phyloP scores from a whole-genome alignment of 2,329 filamentous ascomycete species.

The Curvularia lunata region DNA sequence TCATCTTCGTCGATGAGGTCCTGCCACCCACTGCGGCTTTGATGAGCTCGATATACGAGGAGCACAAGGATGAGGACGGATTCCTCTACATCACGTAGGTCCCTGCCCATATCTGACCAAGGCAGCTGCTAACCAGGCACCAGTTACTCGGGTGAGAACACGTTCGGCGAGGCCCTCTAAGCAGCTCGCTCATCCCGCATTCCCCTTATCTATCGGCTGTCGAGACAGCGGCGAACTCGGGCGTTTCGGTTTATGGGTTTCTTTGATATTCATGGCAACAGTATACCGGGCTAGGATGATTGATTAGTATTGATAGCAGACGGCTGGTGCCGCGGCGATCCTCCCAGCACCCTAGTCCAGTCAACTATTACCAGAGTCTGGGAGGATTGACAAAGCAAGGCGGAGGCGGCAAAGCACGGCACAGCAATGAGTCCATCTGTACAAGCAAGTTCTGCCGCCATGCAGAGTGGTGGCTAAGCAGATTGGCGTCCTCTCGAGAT shows the following conservation, averaged over 20 bases:
- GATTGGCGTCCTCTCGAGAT: constrained; percentile 22
- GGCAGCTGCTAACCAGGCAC: constrained; percentile 28
- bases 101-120: neutral
- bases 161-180: constrained; percentile 71
- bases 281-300: constrained; percentile 27
- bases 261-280: constrained; percentile 28
- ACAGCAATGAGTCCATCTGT: neutral
- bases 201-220: constrained; percentile 27
- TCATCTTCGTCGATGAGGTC: constrained; percentile 99
- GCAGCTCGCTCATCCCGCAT: constrained; percentile 17
- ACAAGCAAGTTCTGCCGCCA: neutral
- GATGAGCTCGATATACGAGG: constrained; percentile 99
- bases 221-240: constrained; percentile 35
- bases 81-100: constrained; percentile 97
- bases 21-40: constrained; percentile 94
- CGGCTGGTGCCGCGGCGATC: constrained; percentile 13
- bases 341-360: constrained; percentile 14
- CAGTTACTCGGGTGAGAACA: constrained; percentile 98
- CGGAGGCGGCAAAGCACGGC: neutral
- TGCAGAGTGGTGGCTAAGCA: constrained; percentile 6
- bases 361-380: constrained; percentile 11
- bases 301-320: constrained; percentile 21
- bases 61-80: constrained; percentile 89
- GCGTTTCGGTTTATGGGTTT: constrained; percentile 41
- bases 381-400: constrained; percentile 9